Evolutionary conservation across 345 rosid species (phyloP).

Genomic region (Salix arbutifolia): DNA sequence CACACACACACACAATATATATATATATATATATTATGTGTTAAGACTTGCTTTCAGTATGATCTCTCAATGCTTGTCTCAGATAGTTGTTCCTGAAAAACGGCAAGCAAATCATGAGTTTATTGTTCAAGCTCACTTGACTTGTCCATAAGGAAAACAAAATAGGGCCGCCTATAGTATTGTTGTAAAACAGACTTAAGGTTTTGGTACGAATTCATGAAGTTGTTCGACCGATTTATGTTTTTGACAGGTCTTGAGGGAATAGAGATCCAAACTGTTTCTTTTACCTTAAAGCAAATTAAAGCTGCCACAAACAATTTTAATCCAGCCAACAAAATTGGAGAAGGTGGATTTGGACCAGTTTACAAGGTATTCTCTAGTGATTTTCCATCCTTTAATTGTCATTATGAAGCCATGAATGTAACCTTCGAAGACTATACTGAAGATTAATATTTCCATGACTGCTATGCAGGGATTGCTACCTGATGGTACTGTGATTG

Average conservation of each 20-base stretch:
- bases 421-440: background rate
- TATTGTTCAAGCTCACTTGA: background rate
- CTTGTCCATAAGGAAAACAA: background rate
- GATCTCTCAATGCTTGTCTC: background rate
- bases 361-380: slow-evolving; percentile 45
- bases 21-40: too few species aligned
- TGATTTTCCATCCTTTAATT: background rate
- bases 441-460: background rate
- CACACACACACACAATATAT: too few species aligned
- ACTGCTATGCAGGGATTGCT: slow-evolving; percentile 11
- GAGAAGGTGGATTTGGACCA: slow-evolving; percentile 71
- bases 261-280: slow-evolving; percentile 17
- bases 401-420: background rate
- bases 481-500: slow-evolving; percentile 12
- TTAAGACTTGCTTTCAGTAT: background rate
- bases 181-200: background rate
- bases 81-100: background rate
- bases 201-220: background rate
- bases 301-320: slow-evolving; percentile 51
- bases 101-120: background rate
- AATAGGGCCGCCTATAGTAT: background rate
- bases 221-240: background rate
- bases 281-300: slow-evolving; percentile 50
- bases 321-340: slow-evolving; percentile 46
- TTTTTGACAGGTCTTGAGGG: slow-evolving; percentile 18